These are phyloP conservation scores for Venturia carpophila DNA, from an alignment of 2,329 filamentous ascomycete species.

Conservation along the genomic window DNA sequence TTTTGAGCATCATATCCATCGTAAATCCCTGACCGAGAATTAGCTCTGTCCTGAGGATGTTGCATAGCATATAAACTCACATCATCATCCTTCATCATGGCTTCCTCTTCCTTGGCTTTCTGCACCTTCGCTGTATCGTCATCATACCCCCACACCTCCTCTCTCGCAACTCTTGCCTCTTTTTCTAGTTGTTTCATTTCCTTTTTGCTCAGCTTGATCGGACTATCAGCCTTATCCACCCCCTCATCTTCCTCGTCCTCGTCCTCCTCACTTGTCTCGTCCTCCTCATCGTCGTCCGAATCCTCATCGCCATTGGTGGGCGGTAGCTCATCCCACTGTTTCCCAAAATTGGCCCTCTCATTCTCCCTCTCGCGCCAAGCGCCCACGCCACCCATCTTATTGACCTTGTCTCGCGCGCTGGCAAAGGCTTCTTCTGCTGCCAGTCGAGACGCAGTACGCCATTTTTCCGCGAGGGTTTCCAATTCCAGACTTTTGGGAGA, in stretches of 20 bases:
- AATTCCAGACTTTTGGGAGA: constrained; percentile 14
- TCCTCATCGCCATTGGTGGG: constrained; percentile 26
- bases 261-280: constrained; percentile 21
- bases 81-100: constrained; percentile 33
- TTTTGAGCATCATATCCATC: constrained; percentile 62
- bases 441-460: constrained; percentile 15
- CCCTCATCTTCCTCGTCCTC: constrained; percentile 22
- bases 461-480: constrained; percentile 19
- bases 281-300: constrained; percentile 21
- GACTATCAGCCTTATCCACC: constrained; percentile 23
- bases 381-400: constrained; percentile 19
- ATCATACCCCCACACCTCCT: constrained; percentile 40
- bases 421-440: constrained; percentile 20
- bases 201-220: constrained; percentile 23
- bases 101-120: constrained; percentile 26
- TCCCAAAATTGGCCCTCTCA: constrained; percentile 14
- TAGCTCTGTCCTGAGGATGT: constrained; percentile 15
- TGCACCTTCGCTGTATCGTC: constrained; percentile 25
- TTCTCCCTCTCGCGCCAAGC: constrained; percentile 18
- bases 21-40: constrained; percentile 48
- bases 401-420: constrained; percentile 17
- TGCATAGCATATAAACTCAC: constrained; percentile 25
- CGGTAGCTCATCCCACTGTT: constrained; percentile 12
- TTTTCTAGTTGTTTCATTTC: constrained; percentile 20
- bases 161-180: constrained; percentile 28